These are phyloP conservation scores for Elasticomyces elasticus DNA, from an alignment of 495 filamentous ascomycete genomes.

Conservation along the genomic window DNA sequence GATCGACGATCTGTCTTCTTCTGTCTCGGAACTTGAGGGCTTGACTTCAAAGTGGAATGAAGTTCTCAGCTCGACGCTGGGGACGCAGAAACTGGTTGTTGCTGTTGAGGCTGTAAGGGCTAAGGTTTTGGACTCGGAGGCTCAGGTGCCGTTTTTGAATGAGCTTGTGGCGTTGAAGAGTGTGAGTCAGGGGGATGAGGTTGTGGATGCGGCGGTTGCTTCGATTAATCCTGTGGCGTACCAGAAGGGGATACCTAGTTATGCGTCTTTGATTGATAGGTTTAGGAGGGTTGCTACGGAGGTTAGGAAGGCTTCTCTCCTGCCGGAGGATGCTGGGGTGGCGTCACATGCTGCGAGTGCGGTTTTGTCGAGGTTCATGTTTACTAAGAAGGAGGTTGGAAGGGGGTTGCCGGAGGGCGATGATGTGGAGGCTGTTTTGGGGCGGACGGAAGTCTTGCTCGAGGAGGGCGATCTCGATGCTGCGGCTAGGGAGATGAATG, in stretches of 20 bases:
- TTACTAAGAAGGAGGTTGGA: conserved; percentile 73
- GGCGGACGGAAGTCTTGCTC: conserved; percentile 73
- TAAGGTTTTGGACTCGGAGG: conserved; percentile 29
- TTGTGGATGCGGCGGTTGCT: conserved; percentile 82
- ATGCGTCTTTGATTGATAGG: conserved; percentile 77
- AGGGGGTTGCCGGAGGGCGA: conserved; percentile 63
- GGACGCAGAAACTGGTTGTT: conserved; percentile 89
- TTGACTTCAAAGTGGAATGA: conserved; percentile 76
- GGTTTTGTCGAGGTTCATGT: conserved; percentile 80
- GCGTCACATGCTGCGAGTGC: conserved; percentile 85
- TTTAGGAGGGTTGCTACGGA: conserved; percentile 91
- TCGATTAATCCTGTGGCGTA: conserved; percentile 92
- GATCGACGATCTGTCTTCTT: conserved; percentile 65
- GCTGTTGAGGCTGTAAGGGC: conserved; percentile 87
- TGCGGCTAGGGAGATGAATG: conserved; percentile 91
- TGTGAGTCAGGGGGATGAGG: conserved; percentile 70
- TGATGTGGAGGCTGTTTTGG: conserved; percentile 89
- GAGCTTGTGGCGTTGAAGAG: conserved; percentile 93
- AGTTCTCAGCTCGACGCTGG: conserved; percentile 78
- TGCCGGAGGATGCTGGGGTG: conserved; percentile 88
- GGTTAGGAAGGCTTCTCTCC: conserved; percentile 82
- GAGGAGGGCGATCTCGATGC: conserved; percentile 87
- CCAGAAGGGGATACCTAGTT: conserved; percentile 77
- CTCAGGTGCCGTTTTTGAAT: conserved; percentile 63
- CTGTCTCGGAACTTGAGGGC: conserved; percentile 70